Conservation (phyloP, 306 rosid genomes). For the Lagenaria siceraria region DNA sequence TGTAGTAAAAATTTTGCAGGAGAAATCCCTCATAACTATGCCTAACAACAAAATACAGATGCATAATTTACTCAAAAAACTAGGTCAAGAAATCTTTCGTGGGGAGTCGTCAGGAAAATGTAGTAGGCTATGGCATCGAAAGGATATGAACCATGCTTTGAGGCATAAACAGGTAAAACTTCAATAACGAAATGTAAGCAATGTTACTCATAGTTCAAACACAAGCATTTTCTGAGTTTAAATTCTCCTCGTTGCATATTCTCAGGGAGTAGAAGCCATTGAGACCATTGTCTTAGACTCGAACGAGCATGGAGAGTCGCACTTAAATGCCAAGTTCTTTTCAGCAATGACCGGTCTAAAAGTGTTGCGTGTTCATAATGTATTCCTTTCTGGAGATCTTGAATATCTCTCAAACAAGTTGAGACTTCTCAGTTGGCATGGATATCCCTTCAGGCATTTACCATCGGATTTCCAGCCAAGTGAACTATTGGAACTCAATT, state of each 20-base stretch:
- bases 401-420: conserved; percentile 20
- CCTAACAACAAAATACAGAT: conserved; percentile 2
- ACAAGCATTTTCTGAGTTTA: not conserved
- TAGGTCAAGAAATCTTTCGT: conserved; percentile 25
- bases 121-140: conserved; percentile 20
- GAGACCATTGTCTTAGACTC: conserved; percentile 19
- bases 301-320: not conserved
- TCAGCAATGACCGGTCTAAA: conserved; percentile 13
- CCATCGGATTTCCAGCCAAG: conserved; percentile 19
- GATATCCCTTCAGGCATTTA: conserved; percentile 12
- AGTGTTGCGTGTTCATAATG: conserved; percentile 15
- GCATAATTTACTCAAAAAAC: conserved; percentile 31
- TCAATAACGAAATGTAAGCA: not conserved
- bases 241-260: not conserved
- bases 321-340: conserved; percentile 12
- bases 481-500: conserved; percentile 14
- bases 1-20: not conserved
- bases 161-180: not conserved
- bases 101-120: conserved; percentile 12
- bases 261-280: conserved; percentile 5
- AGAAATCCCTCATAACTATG: conserved; percentile 7
- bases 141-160: conserved; percentile 15
- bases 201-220: not conserved
- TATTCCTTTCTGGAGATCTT: conserved; percentile 4
- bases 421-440: conserved; percentile 26